These are phyloP conservation scores for Aureobasidium sp. DNA, from an alignment of 2,329 filamentous ascomycete genomes.

Conservation along the genomic window DNA sequence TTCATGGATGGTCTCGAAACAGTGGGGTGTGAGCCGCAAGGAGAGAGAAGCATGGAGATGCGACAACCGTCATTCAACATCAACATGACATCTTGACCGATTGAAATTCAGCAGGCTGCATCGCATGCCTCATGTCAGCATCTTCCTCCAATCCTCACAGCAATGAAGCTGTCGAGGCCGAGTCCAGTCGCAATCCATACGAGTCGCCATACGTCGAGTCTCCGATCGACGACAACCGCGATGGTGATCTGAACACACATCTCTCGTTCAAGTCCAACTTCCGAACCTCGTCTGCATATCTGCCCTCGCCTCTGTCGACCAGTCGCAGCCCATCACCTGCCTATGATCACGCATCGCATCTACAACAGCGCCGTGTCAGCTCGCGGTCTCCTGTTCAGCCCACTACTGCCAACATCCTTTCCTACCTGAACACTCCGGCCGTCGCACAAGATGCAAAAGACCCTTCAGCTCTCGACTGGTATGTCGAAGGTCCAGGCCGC, in stretches of 20 bases:
- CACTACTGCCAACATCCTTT: slow-evolving; percentile 35
- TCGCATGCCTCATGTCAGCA: slow-evolving; percentile 31
- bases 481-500: slow-evolving; percentile 78
- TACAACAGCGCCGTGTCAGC: slow-evolving; percentile 23
- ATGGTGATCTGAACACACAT: slow-evolving; percentile 23
- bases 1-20: neutral
- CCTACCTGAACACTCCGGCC: slow-evolving; percentile 34
- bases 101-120: neutral
- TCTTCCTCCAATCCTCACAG: slow-evolving; percentile 24
- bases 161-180: slow-evolving; percentile 36
- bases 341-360: slow-evolving; percentile 25
- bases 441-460: slow-evolving; percentile 35
- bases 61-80: neutral
- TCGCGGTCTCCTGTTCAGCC: slow-evolving; percentile 19
- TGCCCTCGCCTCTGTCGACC: slow-evolving; percentile 32
- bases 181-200: slow-evolving; percentile 36
- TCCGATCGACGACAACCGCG: slow-evolving; percentile 38
- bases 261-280: slow-evolving; percentile 65
- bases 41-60: neutral
- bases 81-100: neutral
- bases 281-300: slow-evolving; percentile 39
- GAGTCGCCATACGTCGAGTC: slow-evolving; percentile 35
- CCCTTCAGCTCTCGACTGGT: slow-evolving; percentile 61
- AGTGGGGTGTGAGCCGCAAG: neutral
- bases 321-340: slow-evolving; percentile 23